Evolutionary conservation across 805 yeast species (phyloP), one percentile per base, ranked within the genome.

Genomic region (Ogataea haglerorum): DNA sequence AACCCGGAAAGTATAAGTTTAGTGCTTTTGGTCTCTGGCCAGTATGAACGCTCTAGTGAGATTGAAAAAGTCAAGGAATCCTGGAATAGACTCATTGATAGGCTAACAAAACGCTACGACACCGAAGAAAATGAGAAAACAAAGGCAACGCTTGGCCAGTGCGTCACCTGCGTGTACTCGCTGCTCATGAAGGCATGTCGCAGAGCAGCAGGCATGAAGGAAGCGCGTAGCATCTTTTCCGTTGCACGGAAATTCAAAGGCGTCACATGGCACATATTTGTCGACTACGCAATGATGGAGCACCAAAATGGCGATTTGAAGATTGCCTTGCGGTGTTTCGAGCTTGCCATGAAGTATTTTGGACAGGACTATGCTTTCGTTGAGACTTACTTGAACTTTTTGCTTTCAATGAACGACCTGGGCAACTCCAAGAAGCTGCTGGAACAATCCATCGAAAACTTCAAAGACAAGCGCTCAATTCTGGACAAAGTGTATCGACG

Each of bases 271-370:
- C 87, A 87, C 51, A 74, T 91, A 15, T 91, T 75, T 61, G 80
- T 82, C 15, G 91, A 86, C 44, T 83, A 85, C 54, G 96, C 97
- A 0, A 68, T 78, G 57, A 70, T 89, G 68, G 99, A 91, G 57
- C 80, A 75, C 49, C 78, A 77, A 51, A 71, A 82, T 44, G 81
- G 76, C 45, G 84, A 81, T 46, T 65, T 73, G 17, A 80, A 77
- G 39, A 78, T 85, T 32, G 90, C 96, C 0, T 67, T 74, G 37
- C 82, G 82, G 56, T 80, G 90, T 14, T 82, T 87, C 58, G 95
- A 85, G 47, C 61, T 86, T 31, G 97, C 95, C 6, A 67, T 86
- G 67, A 85, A 79, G 56, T 52, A 62, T 33, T 64, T 60, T 17
- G 65, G 64, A 26, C 62, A 70, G 12, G 68, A 79, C 47, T 82